These are phyloP conservation scores for Umbelopsis sp. DNA, from an alignment of 371 early-diverging fungal genomes.

Conservation along the genomic window DNA sequence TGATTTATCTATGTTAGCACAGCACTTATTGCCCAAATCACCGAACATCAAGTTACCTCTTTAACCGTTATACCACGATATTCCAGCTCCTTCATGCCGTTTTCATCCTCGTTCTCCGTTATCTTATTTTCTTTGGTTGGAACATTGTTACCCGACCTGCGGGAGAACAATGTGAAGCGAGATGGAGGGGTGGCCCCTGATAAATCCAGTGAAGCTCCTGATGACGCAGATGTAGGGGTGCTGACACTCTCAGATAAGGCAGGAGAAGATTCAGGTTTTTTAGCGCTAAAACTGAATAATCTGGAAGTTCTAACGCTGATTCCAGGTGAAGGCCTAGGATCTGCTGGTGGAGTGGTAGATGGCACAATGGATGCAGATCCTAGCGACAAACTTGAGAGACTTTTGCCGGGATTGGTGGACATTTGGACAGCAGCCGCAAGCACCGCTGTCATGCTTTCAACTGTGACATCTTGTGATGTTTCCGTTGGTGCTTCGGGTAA, in stretches of 20 bases:
- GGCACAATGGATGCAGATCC: slow-evolving; percentile 52
- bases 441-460: slow-evolving; percentile 51
- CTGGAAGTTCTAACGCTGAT: neutral
- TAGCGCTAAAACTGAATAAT: slow-evolving; percentile 10
- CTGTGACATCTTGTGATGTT: slow-evolving; percentile 27
- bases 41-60: slow-evolving; percentile 20
- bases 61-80: slow-evolving; percentile 56
- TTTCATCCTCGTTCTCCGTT: slow-evolving; percentile 32
- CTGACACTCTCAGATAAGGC: neutral
- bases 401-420: slow-evolving; percentile 30
- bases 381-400: slow-evolving; percentile 40
- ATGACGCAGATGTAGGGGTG: slow-evolving; percentile 16
- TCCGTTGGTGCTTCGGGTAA: slow-evolving; percentile 11
- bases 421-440: slow-evolving; percentile 53
- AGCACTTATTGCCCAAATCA: too few species aligned
- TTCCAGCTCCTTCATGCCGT: slow-evolving; percentile 45
- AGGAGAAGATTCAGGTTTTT: slow-evolving; percentile 8
- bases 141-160: slow-evolving; percentile 2
- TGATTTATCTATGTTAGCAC: neutral
- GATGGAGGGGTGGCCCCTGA: neutral
- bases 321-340: neutral
- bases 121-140: slow-evolving; percentile 1
- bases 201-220: neutral
- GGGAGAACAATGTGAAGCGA: slow-evolving; percentile 8
- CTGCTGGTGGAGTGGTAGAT: neutral